phyloP scores from a whole-genome alignment of 257 asterid genomes.

The Solanum peruvianum region DNA sequence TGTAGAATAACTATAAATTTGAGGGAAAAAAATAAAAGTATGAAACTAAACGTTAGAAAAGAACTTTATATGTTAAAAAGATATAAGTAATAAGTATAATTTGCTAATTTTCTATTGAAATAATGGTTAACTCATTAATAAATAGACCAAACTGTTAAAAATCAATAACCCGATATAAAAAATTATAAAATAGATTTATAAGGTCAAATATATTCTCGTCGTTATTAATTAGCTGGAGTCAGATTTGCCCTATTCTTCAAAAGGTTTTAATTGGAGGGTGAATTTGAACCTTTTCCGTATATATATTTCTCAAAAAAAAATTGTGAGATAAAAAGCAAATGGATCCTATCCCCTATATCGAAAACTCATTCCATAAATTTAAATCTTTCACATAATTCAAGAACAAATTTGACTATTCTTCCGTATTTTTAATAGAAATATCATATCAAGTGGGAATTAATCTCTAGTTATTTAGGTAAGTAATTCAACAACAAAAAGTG shows the following conservation, averaged over 20 bases:
- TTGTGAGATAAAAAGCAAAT: too few relatives aligned
- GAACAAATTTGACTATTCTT: not conserved
- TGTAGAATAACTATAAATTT: accelerated
- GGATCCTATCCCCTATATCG: too few relatives aligned
- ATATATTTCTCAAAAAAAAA: too few relatives aligned
- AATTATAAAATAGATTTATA: not conserved
- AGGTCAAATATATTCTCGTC: not conserved
- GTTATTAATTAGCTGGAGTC: not conserved
- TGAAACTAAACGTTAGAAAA: not conserved
- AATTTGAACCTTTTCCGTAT: too few relatives aligned
- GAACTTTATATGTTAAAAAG: accelerated
- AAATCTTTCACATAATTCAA: not conserved
- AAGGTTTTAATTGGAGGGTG: not conserved
- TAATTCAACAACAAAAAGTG: too few relatives aligned
- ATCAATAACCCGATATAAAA: accelerated
- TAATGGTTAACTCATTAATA: not conserved
- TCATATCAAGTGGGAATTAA: too few relatives aligned
- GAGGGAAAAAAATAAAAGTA: too few relatives aligned
- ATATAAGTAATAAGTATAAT: not conserved
- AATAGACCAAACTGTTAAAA: too few relatives aligned
- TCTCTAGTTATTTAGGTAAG: not conserved
- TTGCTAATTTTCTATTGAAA: accelerated
- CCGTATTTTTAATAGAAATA: too few relatives aligned
- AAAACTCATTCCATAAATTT: too few relatives aligned
- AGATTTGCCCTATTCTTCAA: not conserved